phyloP scores from a whole-genome alignment of 2,329 filamentous ascomycete species.

The Cytospora piceicola region DNA sequence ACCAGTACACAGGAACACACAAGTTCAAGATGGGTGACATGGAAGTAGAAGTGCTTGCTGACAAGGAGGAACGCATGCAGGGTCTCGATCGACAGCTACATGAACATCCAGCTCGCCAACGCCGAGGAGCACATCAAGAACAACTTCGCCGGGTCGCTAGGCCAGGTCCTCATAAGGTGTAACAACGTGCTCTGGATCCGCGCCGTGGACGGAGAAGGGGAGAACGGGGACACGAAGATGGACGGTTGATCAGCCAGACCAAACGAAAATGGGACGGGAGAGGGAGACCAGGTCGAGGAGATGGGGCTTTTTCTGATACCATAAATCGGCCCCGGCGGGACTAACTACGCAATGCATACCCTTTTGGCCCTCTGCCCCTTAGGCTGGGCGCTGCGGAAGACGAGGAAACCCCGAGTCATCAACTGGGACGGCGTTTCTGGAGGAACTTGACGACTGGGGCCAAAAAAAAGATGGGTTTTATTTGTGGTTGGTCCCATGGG shows the following conservation, averaged over 20 bases:
- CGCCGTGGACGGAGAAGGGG: constrained; percentile 54
- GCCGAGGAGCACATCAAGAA: constrained; percentile 92
- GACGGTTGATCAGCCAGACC: constrained; percentile 46
- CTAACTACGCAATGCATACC: background rate
- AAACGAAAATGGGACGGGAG: constrained; percentile 1
- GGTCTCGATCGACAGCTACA: constrained; percentile 92
- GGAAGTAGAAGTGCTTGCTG: background rate
- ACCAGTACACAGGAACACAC: background rate
- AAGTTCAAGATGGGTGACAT: background rate
- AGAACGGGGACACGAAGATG: constrained; percentile 62
- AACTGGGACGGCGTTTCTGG: constrained; percentile 1
- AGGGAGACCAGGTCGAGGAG: background rate
- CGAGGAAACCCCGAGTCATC: background rate
- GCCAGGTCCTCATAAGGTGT: constrained; percentile 86
- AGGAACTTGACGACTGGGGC: background rate
- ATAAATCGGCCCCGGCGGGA: background rate
- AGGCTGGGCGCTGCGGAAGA: background rate
- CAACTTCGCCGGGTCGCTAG: constrained; percentile 81
- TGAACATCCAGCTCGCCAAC: constrained; percentile 93
- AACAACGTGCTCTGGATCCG: constrained; percentile 98
- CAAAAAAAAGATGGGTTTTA: constrained; percentile 5
- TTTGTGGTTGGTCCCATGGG: constrained; percentile 6
- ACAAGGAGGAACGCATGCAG: constrained; percentile 14
- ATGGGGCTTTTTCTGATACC: background rate
- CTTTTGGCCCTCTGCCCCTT: background rate